Evolutionary conservation across 2,329 filamentous ascomycete species (phyloP), one percentile per base, ranked within the genome.

Genomic region (Didymella segeticola): DNA sequence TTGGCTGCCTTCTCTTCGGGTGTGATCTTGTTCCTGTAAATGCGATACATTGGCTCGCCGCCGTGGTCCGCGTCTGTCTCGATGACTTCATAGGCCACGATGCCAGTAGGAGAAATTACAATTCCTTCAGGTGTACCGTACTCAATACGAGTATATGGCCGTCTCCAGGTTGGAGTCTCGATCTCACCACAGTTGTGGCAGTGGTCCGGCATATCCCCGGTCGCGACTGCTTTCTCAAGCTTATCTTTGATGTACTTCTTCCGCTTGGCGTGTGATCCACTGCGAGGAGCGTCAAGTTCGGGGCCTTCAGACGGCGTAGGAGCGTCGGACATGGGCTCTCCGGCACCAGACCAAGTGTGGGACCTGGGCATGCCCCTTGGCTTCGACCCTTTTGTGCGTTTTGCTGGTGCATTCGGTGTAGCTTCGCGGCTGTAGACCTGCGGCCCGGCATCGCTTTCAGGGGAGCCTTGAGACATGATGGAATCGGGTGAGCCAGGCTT

Each of bases 181-280:
- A 99, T 96, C 6, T 92, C 90, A 5, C 95, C 95, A 66, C 95
- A 99, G 66, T 98, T 96, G 59, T 85, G 85, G 73, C 95, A 99
- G 68, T 88, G 98, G 1, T 89, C 88, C 0, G 95, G 95, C 80
- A 93, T 89, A 61, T 92, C 85, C 5, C 95, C 95, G 48, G 86
- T 86, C n/a, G 82, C 82, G 47, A 98, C 87, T 19, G 83, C 81
- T 50, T 77, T 73, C 34, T 84, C 78, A 19, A 87, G 71, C 43
- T 80, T 80, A 20, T 82, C 79, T 59, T 83, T 79, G 42, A 87
- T 85, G 50, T 82, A 77, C 59, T 90, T 89, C 73, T 78, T 88
- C 82, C 82, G 89, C 83, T 81, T 87, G 79, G 73, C 83, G 76
- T 75, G 83, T 72, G 74, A 79, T 62, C 73, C 82, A 68, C 77